A percentile compares a stretch with the other conserved stretches of the same genome.
Conservation (phyloP, 2,329 filamentous ascomycete genomes). For the Tolypocladium sp. region DNA sequence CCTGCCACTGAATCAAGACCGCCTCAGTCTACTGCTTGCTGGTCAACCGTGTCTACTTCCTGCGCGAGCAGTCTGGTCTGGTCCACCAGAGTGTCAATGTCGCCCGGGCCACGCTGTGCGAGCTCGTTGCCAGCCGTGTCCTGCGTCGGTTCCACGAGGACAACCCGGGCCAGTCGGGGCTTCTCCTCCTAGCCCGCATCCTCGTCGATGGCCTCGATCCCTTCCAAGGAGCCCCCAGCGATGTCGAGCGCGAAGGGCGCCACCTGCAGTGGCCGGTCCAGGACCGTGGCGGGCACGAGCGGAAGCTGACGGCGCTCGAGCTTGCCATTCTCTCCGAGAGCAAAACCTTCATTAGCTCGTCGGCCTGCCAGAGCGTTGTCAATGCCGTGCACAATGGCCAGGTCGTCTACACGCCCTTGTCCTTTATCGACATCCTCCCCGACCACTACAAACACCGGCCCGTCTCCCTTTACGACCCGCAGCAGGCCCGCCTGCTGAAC, state of each 20-base stretch:
- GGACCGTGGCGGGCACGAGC: conserved; percentile 28
- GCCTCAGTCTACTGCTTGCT: conserved; percentile 57
- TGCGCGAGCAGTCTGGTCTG: conserved; percentile 55
- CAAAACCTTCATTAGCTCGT: conserved; percentile 56
- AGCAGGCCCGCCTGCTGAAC: conserved; percentile 56
- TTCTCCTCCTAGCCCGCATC: conserved; percentile 57
- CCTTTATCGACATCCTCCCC: conserved; percentile 64
- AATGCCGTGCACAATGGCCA: conserved; percentile 60
- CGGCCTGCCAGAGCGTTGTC: conserved; percentile 61
- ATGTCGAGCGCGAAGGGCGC: conserved; percentile 41
- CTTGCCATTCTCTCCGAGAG: conserved; percentile 64
- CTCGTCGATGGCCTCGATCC: conserved; percentile 64
- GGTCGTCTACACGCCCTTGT: conserved; percentile 61
- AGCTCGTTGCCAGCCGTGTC: conserved; percentile 57
- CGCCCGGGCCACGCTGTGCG: conserved; percentile 59
- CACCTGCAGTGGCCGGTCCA: conserved; percentile 29
- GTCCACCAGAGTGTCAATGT: conserved; percentile 62
- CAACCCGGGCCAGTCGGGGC: conserved; percentile 50
- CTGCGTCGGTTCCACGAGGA: conserved; percentile 62
- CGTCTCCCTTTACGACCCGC: conserved; percentile 60
- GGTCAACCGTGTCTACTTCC: conserved; percentile 61
- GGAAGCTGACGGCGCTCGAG: conserved; percentile 60
- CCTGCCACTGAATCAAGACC: not conserved
- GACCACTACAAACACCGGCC: conserved; percentile 65
- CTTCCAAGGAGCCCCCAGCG: conserved; percentile 57